Evolutionary conservation across 441 rosid genomes (phyloP), one percentile per base, ranked within the genome.

Genomic region (Adansonia gregorii): DNA sequence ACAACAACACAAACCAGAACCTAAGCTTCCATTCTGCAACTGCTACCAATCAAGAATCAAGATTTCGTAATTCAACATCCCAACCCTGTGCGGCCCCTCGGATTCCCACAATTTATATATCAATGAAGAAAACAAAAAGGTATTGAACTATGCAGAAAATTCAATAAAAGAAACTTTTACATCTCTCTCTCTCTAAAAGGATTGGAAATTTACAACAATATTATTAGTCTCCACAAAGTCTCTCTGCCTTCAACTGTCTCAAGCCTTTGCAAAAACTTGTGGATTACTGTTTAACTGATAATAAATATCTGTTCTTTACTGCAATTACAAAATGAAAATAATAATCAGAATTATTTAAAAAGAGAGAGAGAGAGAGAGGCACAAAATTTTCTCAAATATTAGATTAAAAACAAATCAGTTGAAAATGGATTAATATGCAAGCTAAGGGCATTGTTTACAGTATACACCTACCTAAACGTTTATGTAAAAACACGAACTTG

Each of bases 41-140:
- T 73, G 71, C 89, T 84, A 79, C 79, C 88, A 86, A 88, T 85
- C 89, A 82, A 91, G 91, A 84, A 90, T 83, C 83, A 86, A 81
- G 31, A 84, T 70, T 58, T 82, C 91, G 84, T 83, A 82, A 86
- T 89, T 87, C 83, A 88, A 85, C 89, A 88, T 87, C 79, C 88
- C 81, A 71, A 31, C 63, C 59, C 66, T 35, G 24, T 65, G 74
- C 82, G 39, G 77, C 83, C 43, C 54, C 54, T 73, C 52, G 39
- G 60, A 74, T 66, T 61, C 78, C 75, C 84, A 76, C 82, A 70
- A 75, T 76, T 56, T 64, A 31, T 14, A 78, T 79, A 78, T 72
- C 70, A 80, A 77, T 73, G 77, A 72, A 68, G 22, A 41, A 27
- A 24, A 63, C n/a, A 39, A 75, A 61, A 24, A 41, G 48, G 61